Percentiles rank a stretch among this genome's conserved stretches.
Conservation (phyloP, 2,329 filamentous ascomycete species). For the Calonectria pteridis region DNA sequence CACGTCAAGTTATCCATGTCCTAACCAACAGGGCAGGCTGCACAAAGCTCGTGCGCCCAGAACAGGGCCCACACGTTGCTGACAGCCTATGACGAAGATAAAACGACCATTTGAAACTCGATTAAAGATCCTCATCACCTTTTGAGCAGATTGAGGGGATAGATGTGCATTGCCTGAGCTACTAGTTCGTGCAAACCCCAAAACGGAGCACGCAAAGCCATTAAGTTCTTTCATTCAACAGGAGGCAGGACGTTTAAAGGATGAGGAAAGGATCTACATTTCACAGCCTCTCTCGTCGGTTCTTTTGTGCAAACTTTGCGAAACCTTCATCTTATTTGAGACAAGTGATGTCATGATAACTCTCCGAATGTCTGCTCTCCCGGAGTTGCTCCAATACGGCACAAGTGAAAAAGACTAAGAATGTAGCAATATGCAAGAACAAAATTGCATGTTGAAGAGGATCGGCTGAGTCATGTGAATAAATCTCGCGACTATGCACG, state of each 20-base stretch:
- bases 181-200: neutral
- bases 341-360: neutral
- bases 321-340: neutral
- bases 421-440: neutral
- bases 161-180: neutral
- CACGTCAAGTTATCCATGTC: neutral
- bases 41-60: neutral
- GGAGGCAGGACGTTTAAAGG: neutral
- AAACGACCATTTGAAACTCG: neutral
- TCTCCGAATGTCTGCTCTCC: neutral
- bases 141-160: neutral
- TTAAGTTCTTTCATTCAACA: neutral
- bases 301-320: neutral
- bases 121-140: neutral
- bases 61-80: neutral
- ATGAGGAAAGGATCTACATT: neutral
- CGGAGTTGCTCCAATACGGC: neutral
- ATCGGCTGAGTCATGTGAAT: neutral
- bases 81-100: neutral
- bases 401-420: neutral
- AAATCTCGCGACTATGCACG: neutral
- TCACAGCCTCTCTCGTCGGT: neutral
- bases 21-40: neutral
- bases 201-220: neutral
- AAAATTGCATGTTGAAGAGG: neutral